Base-by-base conservation (phyloP, 1,284 basidiomycete genomes). In the Ustilago xerochloae region DNA sequence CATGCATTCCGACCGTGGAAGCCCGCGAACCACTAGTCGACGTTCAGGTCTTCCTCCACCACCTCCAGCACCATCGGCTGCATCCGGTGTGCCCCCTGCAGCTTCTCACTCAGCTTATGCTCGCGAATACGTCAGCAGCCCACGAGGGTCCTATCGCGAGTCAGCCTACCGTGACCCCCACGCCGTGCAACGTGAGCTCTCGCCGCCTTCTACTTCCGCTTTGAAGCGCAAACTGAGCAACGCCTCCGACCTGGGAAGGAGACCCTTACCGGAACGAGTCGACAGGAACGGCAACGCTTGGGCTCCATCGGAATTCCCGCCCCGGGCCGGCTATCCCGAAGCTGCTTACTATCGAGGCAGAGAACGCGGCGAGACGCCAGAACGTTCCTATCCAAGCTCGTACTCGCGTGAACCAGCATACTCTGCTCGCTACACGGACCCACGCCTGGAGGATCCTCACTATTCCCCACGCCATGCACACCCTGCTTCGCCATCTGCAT, bases 221-320 rank as follows among this genome's bases (percentile, higher is more conserved):
- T 43, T 63, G 28, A 73, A 73, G 33, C 70, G 64, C 38, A 73
- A 73, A 38, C 52, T 60, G n/a, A 63, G 61, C 62, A 70, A 61
- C 45, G 49, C 60, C n/a, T 63, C 60, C 36, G 66, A 69, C 16
- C 32, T 63, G 20, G 61, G 56, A 15, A 57, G 66, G 15, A 51
- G 66, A 10, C 28, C 28, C 16, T 20, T 52, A 13, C 54, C 54
- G 7, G 69, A 66, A 7, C 63, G 69, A 22, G 36, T 58, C 28
- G 70, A 73, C 29, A 63, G 70, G 28, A 56, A 54, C 36, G 60
- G 61, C 15, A 32, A 32, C 18, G 33, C 56, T 29, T 62, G 61
- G 57, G 36, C 51, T 29, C 26, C 64, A 7, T 48, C 64, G 24
- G 64, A 73, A 18, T 67, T 57, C 12, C 45, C 57, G 16, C 38